Percentiles rank a stretch among this genome's conserved stretches.
phyloP scores from a whole-genome alignment of 352 stramenopile species.

The Poterioochromonas sp. region DNA sequence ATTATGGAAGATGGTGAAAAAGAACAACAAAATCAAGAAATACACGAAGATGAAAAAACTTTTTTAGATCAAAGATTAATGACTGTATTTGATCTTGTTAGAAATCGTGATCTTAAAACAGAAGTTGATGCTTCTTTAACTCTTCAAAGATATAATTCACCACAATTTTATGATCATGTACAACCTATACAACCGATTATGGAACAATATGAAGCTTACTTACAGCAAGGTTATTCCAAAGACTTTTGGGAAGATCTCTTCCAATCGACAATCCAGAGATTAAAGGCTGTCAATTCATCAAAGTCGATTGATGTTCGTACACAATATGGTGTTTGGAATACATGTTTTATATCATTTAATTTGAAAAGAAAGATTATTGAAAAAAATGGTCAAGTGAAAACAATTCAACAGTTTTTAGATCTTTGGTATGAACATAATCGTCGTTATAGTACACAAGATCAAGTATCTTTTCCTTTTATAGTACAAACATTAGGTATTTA shows the following conservation, averaged over 20 bases:
- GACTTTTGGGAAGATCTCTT: too few species aligned
- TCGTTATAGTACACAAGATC: not conserved
- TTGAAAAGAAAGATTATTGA: not conserved
- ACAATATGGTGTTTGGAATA: not conserved
- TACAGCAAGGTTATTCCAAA: not conserved
- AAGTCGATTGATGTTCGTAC: not conserved
- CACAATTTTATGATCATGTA: not conserved
- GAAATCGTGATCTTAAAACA: not conserved
- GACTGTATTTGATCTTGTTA: not conserved
- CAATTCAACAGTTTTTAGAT: too few species aligned
- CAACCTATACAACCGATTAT: not conserved
- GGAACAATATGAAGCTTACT: not conserved
- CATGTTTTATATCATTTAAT: not conserved
- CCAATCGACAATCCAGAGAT: too few species aligned
- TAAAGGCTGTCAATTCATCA: too few species aligned
- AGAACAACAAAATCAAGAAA: too few species aligned
- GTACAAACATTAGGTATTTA: not conserved
- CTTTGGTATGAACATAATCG: not conserved
- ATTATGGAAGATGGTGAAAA: not conserved
- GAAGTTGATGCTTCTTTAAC: not conserved
- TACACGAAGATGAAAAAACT: too few species aligned
- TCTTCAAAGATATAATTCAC: not conserved
- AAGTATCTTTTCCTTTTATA: constrained; percentile 9
- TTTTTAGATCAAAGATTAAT: not conserved
- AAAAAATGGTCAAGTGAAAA: not conserved